These are phyloP conservation scores for Astrocystis sublimbata DNA, from an alignment of 495 filamentous ascomycete species.

Conservation along the genomic window DNA sequence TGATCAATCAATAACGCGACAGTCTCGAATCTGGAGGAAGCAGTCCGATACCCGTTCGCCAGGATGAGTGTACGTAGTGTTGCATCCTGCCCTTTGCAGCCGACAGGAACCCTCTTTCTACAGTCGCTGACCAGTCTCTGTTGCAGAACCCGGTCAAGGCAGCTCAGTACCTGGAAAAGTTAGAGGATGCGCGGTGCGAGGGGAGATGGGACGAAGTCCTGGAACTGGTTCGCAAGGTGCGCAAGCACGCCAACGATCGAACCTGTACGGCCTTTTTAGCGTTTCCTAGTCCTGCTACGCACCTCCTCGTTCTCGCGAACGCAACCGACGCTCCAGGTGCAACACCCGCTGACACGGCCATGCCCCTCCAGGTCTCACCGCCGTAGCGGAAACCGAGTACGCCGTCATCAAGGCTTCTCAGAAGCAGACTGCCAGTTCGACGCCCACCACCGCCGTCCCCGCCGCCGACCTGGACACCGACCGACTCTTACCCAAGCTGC, in stretches of 20 bases:
- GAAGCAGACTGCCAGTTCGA: constrained; percentile 41
- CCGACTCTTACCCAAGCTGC: constrained; percentile 60
- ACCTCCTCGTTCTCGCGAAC: not conserved
- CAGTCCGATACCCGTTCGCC: constrained; percentile 17
- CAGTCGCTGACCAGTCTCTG: constrained; percentile 15
- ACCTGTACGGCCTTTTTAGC: constrained; percentile 62
- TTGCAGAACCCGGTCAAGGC: constrained; percentile 63
- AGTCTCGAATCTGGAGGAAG: constrained; percentile 24
- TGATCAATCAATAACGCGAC: constrained; percentile 26
- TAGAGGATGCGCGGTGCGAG: constrained; percentile 84
- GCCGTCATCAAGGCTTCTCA: constrained; percentile 58
- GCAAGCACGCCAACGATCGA: constrained; percentile 86
- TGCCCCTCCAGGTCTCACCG: constrained; percentile 61
- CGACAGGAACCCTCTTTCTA: not conserved
- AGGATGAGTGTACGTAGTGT: constrained; percentile 34
- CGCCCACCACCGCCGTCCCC: constrained; percentile 39
- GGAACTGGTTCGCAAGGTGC: constrained; percentile 86
- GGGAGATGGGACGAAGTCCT: constrained; percentile 88
- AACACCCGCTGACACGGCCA: constrained; percentile 12
- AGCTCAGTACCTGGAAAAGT: constrained; percentile 70
- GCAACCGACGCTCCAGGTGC: not conserved
- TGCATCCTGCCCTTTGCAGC: not conserved
- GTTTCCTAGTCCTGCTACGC: constrained; percentile 11
- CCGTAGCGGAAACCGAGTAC: constrained; percentile 72
- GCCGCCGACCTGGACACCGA: constrained; percentile 43